Conservation (phyloP, 1,284 basidiomycete genomes). For the Malassezia equina region DNA sequence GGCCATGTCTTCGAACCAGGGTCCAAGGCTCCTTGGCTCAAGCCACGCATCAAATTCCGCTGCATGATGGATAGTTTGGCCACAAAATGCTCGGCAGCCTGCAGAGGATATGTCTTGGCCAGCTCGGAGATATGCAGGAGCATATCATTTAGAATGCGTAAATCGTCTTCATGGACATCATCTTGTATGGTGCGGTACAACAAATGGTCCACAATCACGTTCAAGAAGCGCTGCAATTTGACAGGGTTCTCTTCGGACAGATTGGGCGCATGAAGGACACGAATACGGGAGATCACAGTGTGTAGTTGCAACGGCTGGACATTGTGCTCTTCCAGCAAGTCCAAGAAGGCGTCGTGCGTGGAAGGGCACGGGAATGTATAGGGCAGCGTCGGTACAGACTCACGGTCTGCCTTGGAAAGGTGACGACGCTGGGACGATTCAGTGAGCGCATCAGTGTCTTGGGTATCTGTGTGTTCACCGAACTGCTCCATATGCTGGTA, state of each 20-base stretch:
- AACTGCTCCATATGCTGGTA: slow-evolving; percentile 26
- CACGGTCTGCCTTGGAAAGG: slow-evolving; percentile 4
- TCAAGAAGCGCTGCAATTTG: slow-evolving; percentile 58
- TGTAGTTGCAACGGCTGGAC: slow-evolving; percentile 56
- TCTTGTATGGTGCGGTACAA: slow-evolving; percentile 53
- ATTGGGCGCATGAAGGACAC: slow-evolving; percentile 80
- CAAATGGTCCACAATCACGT: slow-evolving; percentile 81
- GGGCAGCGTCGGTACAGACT: slow-evolving; percentile 53
- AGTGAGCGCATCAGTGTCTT: slow-evolving; percentile 20
- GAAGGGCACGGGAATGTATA: slow-evolving; percentile 84
- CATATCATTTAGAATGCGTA: slow-evolving; percentile 59
- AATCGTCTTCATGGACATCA: slow-evolving; percentile 53
- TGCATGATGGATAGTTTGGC: slow-evolving; percentile 81
- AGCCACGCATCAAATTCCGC: slow-evolving; percentile 77
- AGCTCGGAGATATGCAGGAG: slow-evolving; percentile 74
- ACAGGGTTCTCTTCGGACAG: slow-evolving; percentile 80
- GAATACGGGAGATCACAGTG: slow-evolving; percentile 78
- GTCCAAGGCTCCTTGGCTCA: slow-evolving; percentile 63
- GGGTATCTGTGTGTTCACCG: slow-evolving; percentile 37
- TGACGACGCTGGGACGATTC: not conserved
- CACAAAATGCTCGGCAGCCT: slow-evolving; percentile 68
- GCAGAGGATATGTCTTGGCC: slow-evolving; percentile 68
- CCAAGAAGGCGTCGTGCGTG: slow-evolving; percentile 75
- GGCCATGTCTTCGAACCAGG: slow-evolving; percentile 75
- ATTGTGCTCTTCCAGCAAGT: slow-evolving; percentile 62